Evolutionary conservation across 495 filamentous ascomycete genomes (phyloP), one percentile per base, ranked within the genome.

Genomic region (Penicillium egyptiacum): DNA sequence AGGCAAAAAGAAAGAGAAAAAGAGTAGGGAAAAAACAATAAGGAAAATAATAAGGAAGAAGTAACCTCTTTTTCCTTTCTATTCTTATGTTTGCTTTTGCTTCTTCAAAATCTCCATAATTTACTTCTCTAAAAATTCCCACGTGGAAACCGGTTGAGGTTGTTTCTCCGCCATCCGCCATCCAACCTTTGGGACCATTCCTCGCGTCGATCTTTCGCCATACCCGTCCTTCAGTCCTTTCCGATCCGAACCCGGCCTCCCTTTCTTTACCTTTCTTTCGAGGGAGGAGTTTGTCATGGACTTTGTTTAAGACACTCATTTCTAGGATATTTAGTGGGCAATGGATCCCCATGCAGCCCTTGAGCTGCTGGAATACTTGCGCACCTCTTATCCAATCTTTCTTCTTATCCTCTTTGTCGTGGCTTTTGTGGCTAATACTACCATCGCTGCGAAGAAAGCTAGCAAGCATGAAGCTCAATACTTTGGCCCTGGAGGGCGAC

Each of bases 401-500:
- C 75, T 91, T 50, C 76, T 91, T 39, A 53, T 86, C 50, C 79
- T 91, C 67, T 92, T 91, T 66, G 71, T 89, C 20, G 64, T 79
- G 44, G 79, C 81, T 52, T 89, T 90, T 67, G 75, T 86, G 14
- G 70, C 75, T 60, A 83, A 82, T 67, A 85, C 86, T 48, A 81
- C 90, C 42, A 48, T 79, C 55, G 75, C 78, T 16, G 79, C 84
- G n/a, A 73, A 66, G 40, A 70, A 77, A 59, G 61, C 70, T 52
- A 70, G 72, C 61, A 57, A 69, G 57, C 53, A 75, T 69, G 69
- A 46, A 46, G 67, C 64, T 30, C 62, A 63, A 42, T 67, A 61
- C 30, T 75, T 74, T 5, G 90, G 91, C 14, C 92, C 91, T 0
- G 90, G 88, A 35, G 92, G 91, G 50, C 90, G 92, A 67, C 89